Evolutionary conservation across 2,329 filamentous ascomycete genomes (phyloP).

Genomic region (Colletotrichum viniferum): DNA sequence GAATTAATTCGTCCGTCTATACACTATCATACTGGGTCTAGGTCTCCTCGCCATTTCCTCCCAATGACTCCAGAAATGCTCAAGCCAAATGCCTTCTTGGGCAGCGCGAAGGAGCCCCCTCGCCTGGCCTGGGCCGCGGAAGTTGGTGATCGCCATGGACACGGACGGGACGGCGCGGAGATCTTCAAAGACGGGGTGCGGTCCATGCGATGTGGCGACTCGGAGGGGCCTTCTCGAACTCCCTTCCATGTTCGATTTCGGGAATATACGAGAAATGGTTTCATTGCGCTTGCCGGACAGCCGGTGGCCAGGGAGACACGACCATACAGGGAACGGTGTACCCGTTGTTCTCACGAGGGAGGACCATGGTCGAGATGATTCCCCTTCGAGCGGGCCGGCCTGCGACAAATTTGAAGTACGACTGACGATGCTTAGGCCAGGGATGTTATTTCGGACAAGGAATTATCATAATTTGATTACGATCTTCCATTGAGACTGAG

Average conservation of each 20-base stretch:
- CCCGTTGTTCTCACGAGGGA: not conserved
- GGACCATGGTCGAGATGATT: not conserved
- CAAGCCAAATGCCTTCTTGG: not conserved
- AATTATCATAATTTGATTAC: not conserved
- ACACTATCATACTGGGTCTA: fast-evolving
- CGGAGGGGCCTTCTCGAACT: not conserved
- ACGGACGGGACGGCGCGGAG: not conserved
- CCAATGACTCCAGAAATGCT: not conserved
- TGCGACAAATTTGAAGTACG: not conserved
- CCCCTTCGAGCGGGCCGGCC: not conserved
- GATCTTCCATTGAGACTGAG: not conserved
- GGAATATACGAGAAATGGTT: not conserved
- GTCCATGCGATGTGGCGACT: not conserved
- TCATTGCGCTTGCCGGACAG: not conserved
- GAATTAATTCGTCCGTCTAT: not conserved
- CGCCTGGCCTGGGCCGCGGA: fast-evolving
- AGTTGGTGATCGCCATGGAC: not conserved
- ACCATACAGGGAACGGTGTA: fast-evolving
- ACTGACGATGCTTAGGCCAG: not conserved
- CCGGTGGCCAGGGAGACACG: not conserved
- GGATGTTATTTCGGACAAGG: not conserved
- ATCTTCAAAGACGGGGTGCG: not conserved
- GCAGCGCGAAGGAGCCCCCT: not conserved
- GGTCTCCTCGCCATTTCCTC: fast-evolving
- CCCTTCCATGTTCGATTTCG: not conserved